phyloP scores from a whole-genome alignment of 352 stramenopile genomes.

The Phytophthora sojae region DNA sequence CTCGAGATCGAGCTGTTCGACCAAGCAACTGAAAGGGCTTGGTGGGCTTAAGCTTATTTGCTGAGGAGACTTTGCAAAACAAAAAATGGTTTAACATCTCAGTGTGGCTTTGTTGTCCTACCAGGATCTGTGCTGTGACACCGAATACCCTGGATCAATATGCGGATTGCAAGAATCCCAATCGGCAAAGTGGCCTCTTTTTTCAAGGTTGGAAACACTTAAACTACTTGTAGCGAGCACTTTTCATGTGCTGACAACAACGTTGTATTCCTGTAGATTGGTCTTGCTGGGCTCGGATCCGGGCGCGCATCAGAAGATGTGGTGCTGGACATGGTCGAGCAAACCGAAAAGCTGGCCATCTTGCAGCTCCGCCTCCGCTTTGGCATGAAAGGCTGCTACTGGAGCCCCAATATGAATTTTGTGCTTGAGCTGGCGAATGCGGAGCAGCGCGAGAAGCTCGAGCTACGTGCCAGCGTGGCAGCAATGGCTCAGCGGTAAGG shows the following conservation, averaged over 20 bases:
- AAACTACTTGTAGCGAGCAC: neutral
- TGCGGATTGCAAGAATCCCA: conserved; percentile 8
- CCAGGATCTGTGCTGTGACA: conserved; percentile 10
- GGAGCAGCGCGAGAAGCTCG: conserved; percentile 7
- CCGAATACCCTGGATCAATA: neutral
- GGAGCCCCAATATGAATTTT: conserved; percentile 13
- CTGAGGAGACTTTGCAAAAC: neutral
- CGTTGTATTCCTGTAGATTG: neutral
- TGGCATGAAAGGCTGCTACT: conserved; percentile 1
- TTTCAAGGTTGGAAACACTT: conserved; percentile 2
- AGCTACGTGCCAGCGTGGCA: conserved; percentile 18
- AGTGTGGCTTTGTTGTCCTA: neutral
- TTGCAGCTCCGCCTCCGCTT: conserved; percentile 14
- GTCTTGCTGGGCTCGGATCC: neutral
- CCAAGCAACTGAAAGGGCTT: conserved; percentile 1
- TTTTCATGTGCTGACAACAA: neutral
- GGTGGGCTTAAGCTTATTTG: neutral
- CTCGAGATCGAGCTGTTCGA: conserved; percentile 22
- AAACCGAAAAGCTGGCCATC: neutral
- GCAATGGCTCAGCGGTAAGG: neutral
- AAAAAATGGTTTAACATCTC: too few species aligned
- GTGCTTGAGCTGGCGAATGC: neutral
- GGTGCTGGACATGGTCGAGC: conserved; percentile 2
- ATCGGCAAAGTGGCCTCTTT: conserved; percentile 7
- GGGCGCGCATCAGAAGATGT: neutral